Conservation (phyloP, 169 alveolate genomes). For the Plasmodium cynomolgi region DNA sequence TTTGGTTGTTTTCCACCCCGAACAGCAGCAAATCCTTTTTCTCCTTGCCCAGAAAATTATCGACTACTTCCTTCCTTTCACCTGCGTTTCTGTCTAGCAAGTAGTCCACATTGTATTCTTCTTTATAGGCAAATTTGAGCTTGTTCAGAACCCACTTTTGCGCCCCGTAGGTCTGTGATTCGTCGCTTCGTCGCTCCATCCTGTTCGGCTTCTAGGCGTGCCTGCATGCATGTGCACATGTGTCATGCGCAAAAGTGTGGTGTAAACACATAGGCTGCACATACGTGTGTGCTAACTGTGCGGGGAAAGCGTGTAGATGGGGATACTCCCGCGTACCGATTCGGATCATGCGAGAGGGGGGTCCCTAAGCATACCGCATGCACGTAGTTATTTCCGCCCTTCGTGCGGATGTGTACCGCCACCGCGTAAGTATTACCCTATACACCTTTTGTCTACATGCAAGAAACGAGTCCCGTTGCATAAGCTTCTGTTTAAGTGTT, state of each 20-base stretch:
- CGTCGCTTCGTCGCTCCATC: constrained; percentile 61
- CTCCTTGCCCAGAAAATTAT: constrained; percentile 31
- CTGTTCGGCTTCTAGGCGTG: background rate
- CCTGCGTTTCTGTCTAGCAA: constrained; percentile 43
- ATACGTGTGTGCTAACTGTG: background rate
- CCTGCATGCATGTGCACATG: background rate
- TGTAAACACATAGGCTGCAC: background rate
- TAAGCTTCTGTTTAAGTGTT: background rate
- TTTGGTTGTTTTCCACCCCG: constrained; percentile 39
- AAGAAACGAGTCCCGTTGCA: background rate
- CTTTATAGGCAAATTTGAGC: constrained; percentile 57
- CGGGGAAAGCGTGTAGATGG: background rate
- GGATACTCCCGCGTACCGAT: background rate
- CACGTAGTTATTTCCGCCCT: background rate
- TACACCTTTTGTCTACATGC: background rate
- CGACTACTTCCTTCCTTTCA: constrained; percentile 36
- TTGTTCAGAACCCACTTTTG: constrained; percentile 64
- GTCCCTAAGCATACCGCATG: background rate
- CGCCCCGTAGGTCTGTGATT: constrained; percentile 11
- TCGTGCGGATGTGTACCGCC: background rate
- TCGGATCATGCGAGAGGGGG: background rate
- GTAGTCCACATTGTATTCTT: constrained; percentile 39
- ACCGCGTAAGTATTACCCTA: background rate
- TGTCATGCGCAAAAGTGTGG: background rate
- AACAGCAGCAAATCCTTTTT: constrained; percentile 47